phyloP scores from a whole-genome alignment of 2,329 filamentous ascomycete genomes.

The Cladosporium sp. region DNA sequence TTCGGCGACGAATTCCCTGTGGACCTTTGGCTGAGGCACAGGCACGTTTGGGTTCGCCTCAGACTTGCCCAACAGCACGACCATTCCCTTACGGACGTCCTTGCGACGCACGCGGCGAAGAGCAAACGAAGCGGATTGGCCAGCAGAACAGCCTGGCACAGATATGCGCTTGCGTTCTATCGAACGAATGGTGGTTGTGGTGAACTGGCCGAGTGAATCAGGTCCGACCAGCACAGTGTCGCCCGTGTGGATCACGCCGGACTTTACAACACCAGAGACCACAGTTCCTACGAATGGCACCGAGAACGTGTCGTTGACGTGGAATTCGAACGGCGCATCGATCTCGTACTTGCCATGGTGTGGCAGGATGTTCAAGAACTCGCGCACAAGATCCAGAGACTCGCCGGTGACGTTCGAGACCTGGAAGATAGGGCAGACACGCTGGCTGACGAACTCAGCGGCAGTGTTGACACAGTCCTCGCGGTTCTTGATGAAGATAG shows the following conservation, averaged over 20 bases:
- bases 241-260: slow-evolving; percentile 81
- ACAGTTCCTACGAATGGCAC: slow-evolving; percentile 97
- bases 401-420: slow-evolving; percentile 97
- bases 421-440: slow-evolving; percentile 96
- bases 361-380: slow-evolving; percentile 91
- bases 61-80: slow-evolving; percentile 77
- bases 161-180: slow-evolving; percentile 93
- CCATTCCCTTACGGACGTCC: slow-evolving; percentile 97
- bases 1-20: slow-evolving; percentile 62
- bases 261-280: slow-evolving; percentile 88
- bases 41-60: slow-evolving; percentile 57
- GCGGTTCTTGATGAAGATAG: slow-evolving; percentile 88
- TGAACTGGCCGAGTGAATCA: slow-evolving; percentile 87
- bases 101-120: slow-evolving; percentile 83
- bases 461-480: slow-evolving; percentile 95
- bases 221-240: slow-evolving; percentile 88
- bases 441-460: slow-evolving; percentile 90
- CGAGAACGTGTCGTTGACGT: slow-evolving; percentile 96
- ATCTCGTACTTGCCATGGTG: slow-evolving; percentile 92
- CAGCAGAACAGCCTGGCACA: slow-evolving; percentile 84
- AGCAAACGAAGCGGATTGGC: slow-evolving; percentile 90
- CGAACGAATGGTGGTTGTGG: slow-evolving; percentile 79
- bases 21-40: slow-evolving; percentile 53
- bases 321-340: slow-evolving; percentile 87
- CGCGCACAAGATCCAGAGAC: slow-evolving; percentile 84